Percentiles rank a stretch among this genome's conserved stretches.
These are phyloP conservation scores for Eucalyptus coolabah DNA, from an alignment of 345 rosid genomes.

Conservation along the genomic window DNA sequence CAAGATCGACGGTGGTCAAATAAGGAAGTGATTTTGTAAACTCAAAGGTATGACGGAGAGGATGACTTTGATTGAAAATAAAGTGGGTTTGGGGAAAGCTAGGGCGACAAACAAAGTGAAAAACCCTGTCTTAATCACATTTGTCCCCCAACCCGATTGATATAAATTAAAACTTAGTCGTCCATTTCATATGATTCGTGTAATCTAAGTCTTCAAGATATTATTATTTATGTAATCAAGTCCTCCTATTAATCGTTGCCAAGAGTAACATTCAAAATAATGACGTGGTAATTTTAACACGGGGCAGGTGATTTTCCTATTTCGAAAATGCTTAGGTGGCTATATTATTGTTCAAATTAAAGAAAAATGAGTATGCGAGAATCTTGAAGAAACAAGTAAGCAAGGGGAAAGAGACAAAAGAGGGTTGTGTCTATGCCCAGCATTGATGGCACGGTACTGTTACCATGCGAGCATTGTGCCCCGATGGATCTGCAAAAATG, in stretches of 20 bases:
- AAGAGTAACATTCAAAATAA: not conserved
- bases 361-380: not conserved
- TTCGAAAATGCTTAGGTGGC: not conserved
- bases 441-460: not conserved
- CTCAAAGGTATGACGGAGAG: not conserved
- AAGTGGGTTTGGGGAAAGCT: not conserved
- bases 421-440: not conserved
- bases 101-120: not conserved
- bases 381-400: not conserved
- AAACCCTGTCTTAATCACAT: no score
- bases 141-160: not conserved
- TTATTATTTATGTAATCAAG: no score
- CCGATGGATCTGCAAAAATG: no score
- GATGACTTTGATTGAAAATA: not conserved
- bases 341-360: not conserved
- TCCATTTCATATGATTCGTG: not conserved
- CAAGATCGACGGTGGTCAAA: not conserved
- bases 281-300: no score
- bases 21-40: not conserved
- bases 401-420: not conserved
- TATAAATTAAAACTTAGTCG: not conserved
- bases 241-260: not conserved
- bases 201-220: not conserved
- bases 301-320: not conserved
- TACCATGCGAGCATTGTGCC: no score